A percentile compares a stretch with the other conserved stretches of the same genome.
Evolutionary conservation across 148 eudicot genomes (phyloP).

Genomic region (Silene conica): DNA sequence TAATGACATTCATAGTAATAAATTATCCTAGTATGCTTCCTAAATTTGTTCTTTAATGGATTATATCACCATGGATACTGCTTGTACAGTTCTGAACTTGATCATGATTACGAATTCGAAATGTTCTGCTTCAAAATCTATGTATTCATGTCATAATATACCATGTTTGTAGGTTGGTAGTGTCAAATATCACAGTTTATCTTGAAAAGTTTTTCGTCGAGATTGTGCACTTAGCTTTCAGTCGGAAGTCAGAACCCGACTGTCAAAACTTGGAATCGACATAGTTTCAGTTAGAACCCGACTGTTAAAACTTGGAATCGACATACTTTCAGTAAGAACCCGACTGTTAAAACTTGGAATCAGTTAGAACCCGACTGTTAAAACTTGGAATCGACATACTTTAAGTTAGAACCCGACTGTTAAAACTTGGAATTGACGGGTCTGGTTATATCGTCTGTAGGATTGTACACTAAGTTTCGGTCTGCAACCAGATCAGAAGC

Average conservation of each 20-base stretch:
- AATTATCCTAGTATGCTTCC: background rate
- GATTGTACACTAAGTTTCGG: too few species aligned
- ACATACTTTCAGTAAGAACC: background rate
- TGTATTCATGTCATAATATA: background rate
- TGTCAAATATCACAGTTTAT: background rate
- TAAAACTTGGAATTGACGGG: background rate
- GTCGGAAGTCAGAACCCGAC: too few species aligned
- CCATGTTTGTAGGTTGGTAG: background rate
- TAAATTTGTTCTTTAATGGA: background rate
- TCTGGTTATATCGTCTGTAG: background rate
- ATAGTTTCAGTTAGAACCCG: too few species aligned
- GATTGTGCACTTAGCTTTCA: background rate
- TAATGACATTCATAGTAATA: background rate
- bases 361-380: too few species aligned
- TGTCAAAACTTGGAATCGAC: too few species aligned
- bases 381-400: too few species aligned
- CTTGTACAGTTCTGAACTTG: background rate
- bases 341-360: background rate
- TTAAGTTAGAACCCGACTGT: background rate
- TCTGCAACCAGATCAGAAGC: too few species aligned
- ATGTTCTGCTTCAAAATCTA: background rate
- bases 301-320: background rate
- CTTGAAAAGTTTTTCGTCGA: background rate
- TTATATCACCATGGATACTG: background rate
- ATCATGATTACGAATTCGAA: background rate